These are phyloP conservation scores for Eragrostis tef DNA, from an alignment of 202 grass and related monocot genomes.

Conservation along the genomic window DNA sequence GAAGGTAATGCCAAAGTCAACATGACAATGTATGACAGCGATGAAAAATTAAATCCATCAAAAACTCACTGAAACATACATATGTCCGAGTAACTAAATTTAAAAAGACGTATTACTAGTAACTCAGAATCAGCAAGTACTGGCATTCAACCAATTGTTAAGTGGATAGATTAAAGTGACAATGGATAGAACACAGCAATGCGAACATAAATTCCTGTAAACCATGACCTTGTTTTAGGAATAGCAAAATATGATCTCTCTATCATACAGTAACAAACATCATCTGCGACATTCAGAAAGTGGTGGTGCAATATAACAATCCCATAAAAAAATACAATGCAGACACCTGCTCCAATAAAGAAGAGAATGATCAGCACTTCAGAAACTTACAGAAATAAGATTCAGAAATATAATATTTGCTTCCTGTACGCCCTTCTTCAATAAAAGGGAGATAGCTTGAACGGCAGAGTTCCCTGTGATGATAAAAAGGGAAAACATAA, in stretches of 20 bases:
- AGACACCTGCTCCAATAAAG: background rate
- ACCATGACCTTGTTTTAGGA: background rate
- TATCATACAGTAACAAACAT: background rate
- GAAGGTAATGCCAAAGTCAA: background rate
- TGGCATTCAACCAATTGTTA: constrained; percentile 18
- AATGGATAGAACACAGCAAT: background rate
- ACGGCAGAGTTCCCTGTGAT: constrained; percentile 89
- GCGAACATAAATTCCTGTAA: constrained; percentile 11
- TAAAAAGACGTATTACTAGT: background rate
- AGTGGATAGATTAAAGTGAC: background rate
- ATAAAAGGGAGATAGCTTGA: constrained; percentile 83
- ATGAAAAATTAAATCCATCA: constrained; percentile 4
- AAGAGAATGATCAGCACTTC: constrained; percentile 9
- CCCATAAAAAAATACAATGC: background rate
- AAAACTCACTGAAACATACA: background rate
- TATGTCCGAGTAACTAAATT: background rate
- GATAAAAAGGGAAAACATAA: constrained; percentile 34
- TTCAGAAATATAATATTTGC: constrained; percentile 90
- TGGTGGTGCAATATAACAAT: background rate
- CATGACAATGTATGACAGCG: background rate
- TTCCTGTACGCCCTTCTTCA: constrained; percentile 90
- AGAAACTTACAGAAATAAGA: constrained; percentile 88
- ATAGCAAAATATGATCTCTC: background rate
- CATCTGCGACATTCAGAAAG: background rate
- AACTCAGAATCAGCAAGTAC: constrained; percentile 1